A percentile compares a stretch with the other conserved stretches of the same genome.
Evolutionary conservation across 148 eudicot genomes (phyloP).

Genomic region (Nepenthes mirabilis): DNA sequence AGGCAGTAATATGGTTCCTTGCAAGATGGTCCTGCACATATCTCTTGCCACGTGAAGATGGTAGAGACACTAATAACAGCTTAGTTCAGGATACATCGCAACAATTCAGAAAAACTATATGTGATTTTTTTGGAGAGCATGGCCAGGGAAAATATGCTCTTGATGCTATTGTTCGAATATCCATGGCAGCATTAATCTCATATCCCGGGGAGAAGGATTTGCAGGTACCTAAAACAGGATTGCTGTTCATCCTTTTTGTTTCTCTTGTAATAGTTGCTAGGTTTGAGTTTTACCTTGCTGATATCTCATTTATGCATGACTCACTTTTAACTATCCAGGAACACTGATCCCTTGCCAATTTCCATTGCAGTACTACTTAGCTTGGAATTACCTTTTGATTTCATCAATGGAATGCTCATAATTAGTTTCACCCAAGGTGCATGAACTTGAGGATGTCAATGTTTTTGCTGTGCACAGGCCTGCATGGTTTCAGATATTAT

Average conservation of each 20-base stretch:
- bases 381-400: no score
- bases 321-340: neutral
- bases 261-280: no score
- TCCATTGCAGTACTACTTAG: no score
- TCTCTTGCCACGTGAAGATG: constrained; percentile 51
- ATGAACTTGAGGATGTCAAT: no score
- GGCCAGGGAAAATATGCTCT: constrained; percentile 62
- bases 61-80: constrained; percentile 10
- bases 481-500: no score
- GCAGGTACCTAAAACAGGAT: constrained; percentile 41
- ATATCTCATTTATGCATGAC: neutral
- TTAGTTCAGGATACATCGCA: constrained; percentile 22
- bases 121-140: constrained; percentile 48
- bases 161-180: constrained; percentile 52
- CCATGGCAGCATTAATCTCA: constrained; percentile 52
- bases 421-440: no score
- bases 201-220: constrained; percentile 90
- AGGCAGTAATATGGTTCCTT: constrained; percentile 94
- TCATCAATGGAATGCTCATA: no score
- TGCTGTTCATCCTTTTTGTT: neutral
- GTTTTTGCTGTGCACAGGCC: no score
- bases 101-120: constrained; percentile 31
- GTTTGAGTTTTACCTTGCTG: no score
- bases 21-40: constrained; percentile 90
- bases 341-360: neutral